A percentile compares a stretch with the other conserved stretches of the same genome.
Conservation (phyloP, 2,329 filamentous ascomycete genomes). For the Dactylellina leptospora region DNA sequence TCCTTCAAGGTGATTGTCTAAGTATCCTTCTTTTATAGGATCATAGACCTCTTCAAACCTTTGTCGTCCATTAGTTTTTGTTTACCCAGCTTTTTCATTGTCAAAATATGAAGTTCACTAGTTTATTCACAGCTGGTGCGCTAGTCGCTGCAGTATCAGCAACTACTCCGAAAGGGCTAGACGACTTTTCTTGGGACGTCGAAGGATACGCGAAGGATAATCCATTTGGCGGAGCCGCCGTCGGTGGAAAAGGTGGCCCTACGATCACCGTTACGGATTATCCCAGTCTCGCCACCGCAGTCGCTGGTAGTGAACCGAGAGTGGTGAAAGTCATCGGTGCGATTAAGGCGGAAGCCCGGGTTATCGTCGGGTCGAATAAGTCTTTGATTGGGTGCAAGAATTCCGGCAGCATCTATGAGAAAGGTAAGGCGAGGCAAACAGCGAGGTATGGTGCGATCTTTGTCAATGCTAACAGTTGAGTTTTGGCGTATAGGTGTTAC, state of each 20-base stretch:
- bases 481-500: constrained; percentile 57
- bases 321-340: constrained; percentile 64
- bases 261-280: constrained; percentile 64
- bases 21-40: too few species aligned
- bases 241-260: constrained; percentile 62
- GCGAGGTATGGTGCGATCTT: constrained; percentile 59
- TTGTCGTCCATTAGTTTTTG: too few species aligned
- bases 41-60: too few species aligned
- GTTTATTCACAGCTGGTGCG: constrained; percentile 8
- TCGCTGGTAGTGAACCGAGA: constrained; percentile 62
- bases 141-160: constrained; percentile 14
- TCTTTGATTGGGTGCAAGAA: constrained; percentile 61
- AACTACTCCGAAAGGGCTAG: constrained; percentile 39
- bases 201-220: constrained; percentile 47
- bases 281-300: constrained; percentile 63
- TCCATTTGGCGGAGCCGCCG: constrained; percentile 31
- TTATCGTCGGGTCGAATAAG: constrained; percentile 63
- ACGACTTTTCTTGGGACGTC: constrained; percentile 44
- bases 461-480: constrained; percentile 58
- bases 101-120: constrained; percentile 36
- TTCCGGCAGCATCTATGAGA: constrained; percentile 63
- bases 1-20: background rate
- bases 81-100: too few species aligned
- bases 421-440: constrained; percentile 60
- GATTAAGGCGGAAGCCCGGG: constrained; percentile 62